Base-by-base conservation (phyloP, 768 basidiomycete genomes). In the Psilocybe cyanescens region DNA sequence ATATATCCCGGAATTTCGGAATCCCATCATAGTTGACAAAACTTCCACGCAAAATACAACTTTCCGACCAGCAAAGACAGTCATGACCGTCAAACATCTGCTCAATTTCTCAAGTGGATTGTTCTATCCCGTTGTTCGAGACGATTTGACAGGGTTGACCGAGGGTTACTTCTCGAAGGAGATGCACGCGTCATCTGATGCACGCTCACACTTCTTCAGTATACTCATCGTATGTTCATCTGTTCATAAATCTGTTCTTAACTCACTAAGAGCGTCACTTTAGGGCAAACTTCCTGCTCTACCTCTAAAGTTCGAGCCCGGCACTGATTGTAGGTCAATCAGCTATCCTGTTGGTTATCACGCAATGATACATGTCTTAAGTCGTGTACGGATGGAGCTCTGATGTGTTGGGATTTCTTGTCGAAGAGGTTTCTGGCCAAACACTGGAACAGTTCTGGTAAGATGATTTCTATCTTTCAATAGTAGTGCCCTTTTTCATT, bases 51-150 rank as follows among this genome's bases (percentile, higher is more conserved):
- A 64, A 6, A 61, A 71, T 8, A 68, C 64, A 12, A 63, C 65
- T 3, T 74, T 68, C 28, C 59, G 60, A 1, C 70, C 71, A 24
- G 71, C 73, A 0, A 59, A 67, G 14, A 70, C 52, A 0, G 62
- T 61, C 1, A 59, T 77, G 16, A 73, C 69, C 3, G 59, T 77
- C 33, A 63, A 67, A 19, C 74, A 76, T 39, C 65, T 76, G 1
- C 67, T 76, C 39, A 74, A 72, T 61, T 74, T 74, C 48, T 64
- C 76, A 1, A 75, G 74, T 49, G 76, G 75, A 1, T 50, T 77
- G n/a, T 74, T 69, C 44, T 76, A 77, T 49, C 64, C 65, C 3
- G 65, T 61, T 7, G 58, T 57, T 17, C 51, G 45, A 16, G 61
- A 58, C 3, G 55, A 62, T 30, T 55, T 57, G 12, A 54, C 24